phyloP scores from a whole-genome alignment of 139 green algal species.

The Bryopsis sp. region DNA sequence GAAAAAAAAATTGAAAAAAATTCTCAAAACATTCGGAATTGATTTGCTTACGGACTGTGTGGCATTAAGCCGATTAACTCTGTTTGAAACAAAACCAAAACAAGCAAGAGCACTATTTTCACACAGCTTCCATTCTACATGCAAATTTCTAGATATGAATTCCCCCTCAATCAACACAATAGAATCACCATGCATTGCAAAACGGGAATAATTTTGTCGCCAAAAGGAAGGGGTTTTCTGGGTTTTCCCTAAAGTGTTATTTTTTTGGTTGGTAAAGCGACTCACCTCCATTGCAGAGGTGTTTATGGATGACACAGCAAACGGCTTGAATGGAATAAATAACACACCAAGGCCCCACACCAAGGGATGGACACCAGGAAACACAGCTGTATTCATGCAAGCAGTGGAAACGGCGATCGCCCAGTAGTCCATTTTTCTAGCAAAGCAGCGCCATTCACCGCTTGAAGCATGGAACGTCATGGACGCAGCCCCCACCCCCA shows the following conservation, averaged over 20 bases:
- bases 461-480: slow-evolving; percentile 43
- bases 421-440: slow-evolving; percentile 64
- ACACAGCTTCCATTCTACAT: background rate
- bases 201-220: slow-evolving; percentile 4
- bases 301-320: slow-evolving; percentile 37
- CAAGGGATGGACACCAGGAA: slow-evolving; percentile 20
- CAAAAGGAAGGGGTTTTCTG: background rate
- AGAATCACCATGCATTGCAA: background rate
- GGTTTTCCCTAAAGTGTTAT: background rate
- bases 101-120: background rate
- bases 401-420: slow-evolving; percentile 27
- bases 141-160: background rate
- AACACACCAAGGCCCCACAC: slow-evolving; percentile 32
- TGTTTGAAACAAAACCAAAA: no score
- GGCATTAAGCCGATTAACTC: no score
- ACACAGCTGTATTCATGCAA: slow-evolving; percentile 41
- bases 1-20: slow-evolving; percentile 19
- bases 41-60: no score
- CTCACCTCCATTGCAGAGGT: slow-evolving; percentile 40
- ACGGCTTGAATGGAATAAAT: slow-evolving; percentile 55
- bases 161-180: background rate
- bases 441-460: slow-evolving; percentile 32
- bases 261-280: slow-evolving; percentile 17
- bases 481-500: slow-evolving; percentile 39
- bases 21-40: no score